phyloP scores from a whole-genome alignment of 257 asterid genomes.

The Henckelia pumila region DNA sequence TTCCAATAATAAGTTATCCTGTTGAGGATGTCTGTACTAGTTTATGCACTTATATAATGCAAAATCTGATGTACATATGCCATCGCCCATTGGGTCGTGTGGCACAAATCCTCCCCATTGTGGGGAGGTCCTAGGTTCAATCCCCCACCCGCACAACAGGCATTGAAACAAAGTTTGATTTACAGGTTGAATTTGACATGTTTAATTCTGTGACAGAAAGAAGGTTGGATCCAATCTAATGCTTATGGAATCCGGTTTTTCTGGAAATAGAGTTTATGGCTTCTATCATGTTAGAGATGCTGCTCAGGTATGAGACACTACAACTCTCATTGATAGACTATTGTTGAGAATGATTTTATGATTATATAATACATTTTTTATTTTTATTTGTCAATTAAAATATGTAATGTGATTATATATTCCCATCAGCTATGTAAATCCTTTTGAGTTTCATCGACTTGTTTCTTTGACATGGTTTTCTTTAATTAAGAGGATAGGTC shows the following conservation, averaged over 20 bases:
- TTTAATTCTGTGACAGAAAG: constrained; percentile 49
- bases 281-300: constrained; percentile 71
- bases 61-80: not conserved
- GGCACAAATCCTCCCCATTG: not conserved
- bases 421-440: not conserved
- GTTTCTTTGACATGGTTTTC: not conserved
- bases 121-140: not conserved
- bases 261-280: constrained; percentile 44
- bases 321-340: constrained; percentile 8
- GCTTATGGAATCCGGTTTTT: constrained; percentile 36
- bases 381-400: not conserved
- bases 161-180: not conserved
- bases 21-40: not conserved
- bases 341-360: constrained; percentile 12
- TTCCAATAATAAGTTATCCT: not conserved
- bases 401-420: constrained; percentile 2
- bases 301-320: constrained; percentile 60
- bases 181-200: not conserved
- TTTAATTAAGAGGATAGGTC: not conserved
- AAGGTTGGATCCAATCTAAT: constrained; percentile 50
- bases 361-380: not conserved
- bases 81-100: constrained; percentile 9
- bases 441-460: not conserved
- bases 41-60: not conserved
- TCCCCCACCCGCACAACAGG: not conserved